A percentile compares a stretch with the other conserved stretches of the same genome.
Conservation (phyloP, 169 alveolate genomes). For the Sarcocystis neurona region DNA sequence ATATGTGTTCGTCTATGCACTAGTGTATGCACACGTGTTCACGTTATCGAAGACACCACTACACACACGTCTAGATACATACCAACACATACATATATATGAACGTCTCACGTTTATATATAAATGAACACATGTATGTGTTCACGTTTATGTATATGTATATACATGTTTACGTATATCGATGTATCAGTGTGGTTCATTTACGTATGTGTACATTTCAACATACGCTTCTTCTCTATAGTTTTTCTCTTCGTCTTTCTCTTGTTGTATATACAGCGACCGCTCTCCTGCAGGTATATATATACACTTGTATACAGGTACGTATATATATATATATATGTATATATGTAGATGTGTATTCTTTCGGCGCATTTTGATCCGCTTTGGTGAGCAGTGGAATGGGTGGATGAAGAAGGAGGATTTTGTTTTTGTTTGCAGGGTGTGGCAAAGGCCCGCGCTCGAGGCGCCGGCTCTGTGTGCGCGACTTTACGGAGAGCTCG, state of each 20-base stretch:
- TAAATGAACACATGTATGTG: background rate
- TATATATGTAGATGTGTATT: background rate
- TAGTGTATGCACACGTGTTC: too few species aligned
- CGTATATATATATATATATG: background rate
- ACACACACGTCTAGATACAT: too few species aligned
- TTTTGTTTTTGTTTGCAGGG: too few species aligned
- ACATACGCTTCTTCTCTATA: background rate
- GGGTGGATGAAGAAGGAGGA: too few species aligned
- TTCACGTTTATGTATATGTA: background rate
- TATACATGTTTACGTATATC: background rate
- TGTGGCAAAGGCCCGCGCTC: background rate
- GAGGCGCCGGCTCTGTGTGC: conserved; percentile 10
- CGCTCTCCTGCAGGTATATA: background rate
- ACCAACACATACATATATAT: too few species aligned
- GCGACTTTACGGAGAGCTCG: background rate
- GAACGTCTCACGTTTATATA: too few species aligned
- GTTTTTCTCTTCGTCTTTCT: background rate
- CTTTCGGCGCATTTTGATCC: background rate
- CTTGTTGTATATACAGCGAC: background rate
- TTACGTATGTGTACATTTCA: too few species aligned
- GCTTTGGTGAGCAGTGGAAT: background rate
- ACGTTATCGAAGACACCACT: too few species aligned
- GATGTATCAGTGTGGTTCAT: too few species aligned
- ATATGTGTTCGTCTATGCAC: too few species aligned
- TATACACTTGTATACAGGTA: background rate